Conservation (phyloP, 169 alveolate genomes). For the Cyclospora cayetanensis region DNA sequence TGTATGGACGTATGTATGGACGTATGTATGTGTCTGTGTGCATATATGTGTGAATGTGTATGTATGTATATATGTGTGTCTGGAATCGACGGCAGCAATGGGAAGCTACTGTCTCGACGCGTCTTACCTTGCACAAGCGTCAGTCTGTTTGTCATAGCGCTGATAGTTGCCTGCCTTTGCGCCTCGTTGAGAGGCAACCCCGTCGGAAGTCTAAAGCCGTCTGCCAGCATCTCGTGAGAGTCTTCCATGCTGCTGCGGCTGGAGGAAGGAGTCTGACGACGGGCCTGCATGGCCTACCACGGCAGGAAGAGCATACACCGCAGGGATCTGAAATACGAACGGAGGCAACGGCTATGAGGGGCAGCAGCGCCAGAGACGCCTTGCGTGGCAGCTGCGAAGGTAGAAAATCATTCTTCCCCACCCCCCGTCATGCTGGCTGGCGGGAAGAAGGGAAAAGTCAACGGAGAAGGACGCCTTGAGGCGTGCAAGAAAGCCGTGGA, state of each 20-base stretch:
- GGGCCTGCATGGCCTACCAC: slow-evolving; percentile 68
- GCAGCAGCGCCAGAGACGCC: too few relatives aligned
- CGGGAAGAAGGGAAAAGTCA: too few relatives aligned
- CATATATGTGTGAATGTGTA: not conserved
- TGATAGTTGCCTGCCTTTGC: slow-evolving; percentile 55
- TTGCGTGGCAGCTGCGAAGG: too few relatives aligned
- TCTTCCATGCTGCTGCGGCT: slow-evolving; percentile 58
- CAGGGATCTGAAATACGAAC: too few relatives aligned
- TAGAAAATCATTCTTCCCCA: too few relatives aligned
- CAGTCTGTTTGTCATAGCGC: slow-evolving; percentile 71
- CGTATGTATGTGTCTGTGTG: too few relatives aligned
- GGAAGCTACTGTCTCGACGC: not conserved
- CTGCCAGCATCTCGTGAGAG: slow-evolving; percentile 29
- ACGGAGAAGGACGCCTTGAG: too few relatives aligned
- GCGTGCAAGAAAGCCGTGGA: too few relatives aligned
- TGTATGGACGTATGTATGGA: too few relatives aligned
- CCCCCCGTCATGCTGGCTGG: too few relatives aligned
- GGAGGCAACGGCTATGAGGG: too few relatives aligned
- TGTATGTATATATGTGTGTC: not conserved
- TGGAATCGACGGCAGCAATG: not conserved
- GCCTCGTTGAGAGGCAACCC: slow-evolving; percentile 66
- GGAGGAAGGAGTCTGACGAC: slow-evolving; percentile 53
- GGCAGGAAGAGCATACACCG: too few relatives aligned
- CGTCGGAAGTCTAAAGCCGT: slow-evolving; percentile 64
- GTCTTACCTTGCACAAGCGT: slow-evolving; percentile 69